Evolutionary conservation across 108 stramenopile genomes (phyloP), one percentile per base, ranked within the genome.

Genomic region (Aureococcus anophagefferens): DNA sequence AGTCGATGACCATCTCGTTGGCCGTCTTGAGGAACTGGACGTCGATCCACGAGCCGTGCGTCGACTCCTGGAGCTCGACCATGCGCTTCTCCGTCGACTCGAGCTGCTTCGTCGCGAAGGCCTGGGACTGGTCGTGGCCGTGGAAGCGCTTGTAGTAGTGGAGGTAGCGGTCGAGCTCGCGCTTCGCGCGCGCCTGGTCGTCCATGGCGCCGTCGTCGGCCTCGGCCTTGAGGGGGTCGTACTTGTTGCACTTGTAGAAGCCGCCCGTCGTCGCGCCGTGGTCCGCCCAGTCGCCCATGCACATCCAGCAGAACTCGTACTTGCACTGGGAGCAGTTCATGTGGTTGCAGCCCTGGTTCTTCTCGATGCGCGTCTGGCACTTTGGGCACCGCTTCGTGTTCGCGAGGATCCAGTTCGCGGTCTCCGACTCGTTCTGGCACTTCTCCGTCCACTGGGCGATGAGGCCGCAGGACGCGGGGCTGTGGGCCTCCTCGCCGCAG

Each of bases 111-210:
- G 73, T 67, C 33, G 89, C 87, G 72, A 83, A 86, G 35, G 69
- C 36, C 64, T 86, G 80, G 35, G 83, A 87, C 40, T 67, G 65
- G 40, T 86, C 78, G 69, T 89, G 89, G 18, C 78, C 81, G 65
- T 87, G 84, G 70, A 78, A 85, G 44, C 88, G 85, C 72, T 85
- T 63, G 76, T 83, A 83, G 79, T 88, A 91, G 88, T 87, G 87
- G 62, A 90, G 71, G 73, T 87, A 87, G 9, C 88, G 79, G 46
- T 88, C 84, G 67, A 88, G 73, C 76, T 86, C 83, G 30, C 46
- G 76, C 65, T 77, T 71, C 30, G 83, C 67, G 5, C 36, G 29
- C 21, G 62, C 72, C 35, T 33, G 25, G 65, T 67, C 36, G n/a
- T n/a, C n/a, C n/a, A n/a, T n/a, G 17, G 34, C 37, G 28, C 46